phyloP scores from a whole-genome alignment of 2,329 filamentous ascomycete species.

The Aspergillus pseudotamarii region DNA sequence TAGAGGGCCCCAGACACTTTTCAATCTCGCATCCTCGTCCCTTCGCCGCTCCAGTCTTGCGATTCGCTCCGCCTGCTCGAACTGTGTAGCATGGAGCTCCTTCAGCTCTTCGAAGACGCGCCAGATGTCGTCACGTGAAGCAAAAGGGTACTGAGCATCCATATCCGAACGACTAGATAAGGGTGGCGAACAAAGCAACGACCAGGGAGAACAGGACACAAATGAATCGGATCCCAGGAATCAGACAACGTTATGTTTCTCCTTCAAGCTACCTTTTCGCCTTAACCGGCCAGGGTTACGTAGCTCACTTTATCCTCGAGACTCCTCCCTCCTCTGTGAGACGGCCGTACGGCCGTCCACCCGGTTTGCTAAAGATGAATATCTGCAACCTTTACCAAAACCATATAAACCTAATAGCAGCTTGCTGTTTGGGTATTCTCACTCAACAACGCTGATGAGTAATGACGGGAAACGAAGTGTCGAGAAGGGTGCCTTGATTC shows the following conservation, averaged over 20 bases:
- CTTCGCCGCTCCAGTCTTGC: conserved; percentile 63
- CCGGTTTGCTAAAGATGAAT: conserved; percentile 25
- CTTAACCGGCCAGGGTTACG: not conserved
- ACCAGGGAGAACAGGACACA: not conserved
- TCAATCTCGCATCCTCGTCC: conserved; percentile 67
- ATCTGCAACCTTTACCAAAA: conserved; percentile 13
- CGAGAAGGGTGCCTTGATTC: not conserved
- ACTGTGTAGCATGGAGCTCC: conserved; percentile 62
- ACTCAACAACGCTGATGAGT: not conserved
- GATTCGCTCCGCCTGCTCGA: conserved; percentile 64
- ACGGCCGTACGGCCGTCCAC: conserved; percentile 43
- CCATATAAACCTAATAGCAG: conserved; percentile 16
- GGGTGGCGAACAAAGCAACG: conserved; percentile 2
- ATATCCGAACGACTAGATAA: conserved; percentile 40
- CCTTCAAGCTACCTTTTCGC: not conserved
- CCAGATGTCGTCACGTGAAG: conserved; percentile 67
- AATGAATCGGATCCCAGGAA: not conserved
- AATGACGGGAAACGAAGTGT: not conserved
- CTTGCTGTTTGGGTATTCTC: not conserved
- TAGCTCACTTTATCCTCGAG: conserved; percentile 21
- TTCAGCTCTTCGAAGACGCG: conserved; percentile 65
- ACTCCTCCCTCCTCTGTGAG: conserved; percentile 37
- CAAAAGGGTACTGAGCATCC: conserved; percentile 67
- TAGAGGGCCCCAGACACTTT: conserved; percentile 82
- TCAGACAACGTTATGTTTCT: not conserved